Conservation (phyloP, 1,284 basidiomycete genomes). For the Cerrena zonata region DNA sequence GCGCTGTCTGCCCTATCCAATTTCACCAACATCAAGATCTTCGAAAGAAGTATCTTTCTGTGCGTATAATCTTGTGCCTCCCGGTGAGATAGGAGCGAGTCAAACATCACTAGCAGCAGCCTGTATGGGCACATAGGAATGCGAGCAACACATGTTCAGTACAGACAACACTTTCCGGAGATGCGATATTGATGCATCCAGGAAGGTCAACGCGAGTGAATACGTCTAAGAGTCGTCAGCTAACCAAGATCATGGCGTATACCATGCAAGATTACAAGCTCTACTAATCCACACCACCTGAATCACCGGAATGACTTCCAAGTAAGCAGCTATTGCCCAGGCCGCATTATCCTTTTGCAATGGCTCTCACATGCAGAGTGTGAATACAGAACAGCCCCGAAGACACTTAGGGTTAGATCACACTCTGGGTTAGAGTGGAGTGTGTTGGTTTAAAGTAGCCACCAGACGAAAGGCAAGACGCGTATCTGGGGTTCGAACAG, state of each 20-base stretch:
- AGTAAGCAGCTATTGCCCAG: constrained; percentile 23
- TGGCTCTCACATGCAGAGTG: constrained; percentile 28
- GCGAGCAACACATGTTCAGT: constrained; percentile 13
- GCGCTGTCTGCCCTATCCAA: constrained; percentile 36
- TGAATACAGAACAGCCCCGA: constrained; percentile 28
- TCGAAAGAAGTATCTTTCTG: too few relatives aligned
- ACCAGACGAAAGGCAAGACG: constrained; percentile 15
- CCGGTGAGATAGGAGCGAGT: constrained; percentile 27
- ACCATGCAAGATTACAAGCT: constrained; percentile 3
- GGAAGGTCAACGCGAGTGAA: constrained; percentile 33
- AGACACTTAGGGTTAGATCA: constrained; percentile 47
- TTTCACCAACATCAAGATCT: too few relatives aligned
- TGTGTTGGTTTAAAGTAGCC: constrained; percentile 27
- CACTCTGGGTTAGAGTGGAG: constrained; percentile 33
- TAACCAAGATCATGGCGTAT: not conserved
- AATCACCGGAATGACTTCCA: not conserved
- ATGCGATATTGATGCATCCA: constrained; percentile 31
- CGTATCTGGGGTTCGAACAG: constrained; percentile 10
- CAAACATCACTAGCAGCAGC: constrained; percentile 41
- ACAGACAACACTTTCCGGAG: constrained; percentile 39
- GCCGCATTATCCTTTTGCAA: constrained; percentile 19
- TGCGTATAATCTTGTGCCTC: too few relatives aligned
- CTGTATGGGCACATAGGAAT: constrained; percentile 30
- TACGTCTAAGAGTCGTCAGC: constrained; percentile 5
- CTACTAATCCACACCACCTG: not conserved